Evolutionary conservation across 371 early-diverging fungal species (phyloP), one percentile per base, ranked within the genome.

Genomic region (Mortierella sp.): DNA sequence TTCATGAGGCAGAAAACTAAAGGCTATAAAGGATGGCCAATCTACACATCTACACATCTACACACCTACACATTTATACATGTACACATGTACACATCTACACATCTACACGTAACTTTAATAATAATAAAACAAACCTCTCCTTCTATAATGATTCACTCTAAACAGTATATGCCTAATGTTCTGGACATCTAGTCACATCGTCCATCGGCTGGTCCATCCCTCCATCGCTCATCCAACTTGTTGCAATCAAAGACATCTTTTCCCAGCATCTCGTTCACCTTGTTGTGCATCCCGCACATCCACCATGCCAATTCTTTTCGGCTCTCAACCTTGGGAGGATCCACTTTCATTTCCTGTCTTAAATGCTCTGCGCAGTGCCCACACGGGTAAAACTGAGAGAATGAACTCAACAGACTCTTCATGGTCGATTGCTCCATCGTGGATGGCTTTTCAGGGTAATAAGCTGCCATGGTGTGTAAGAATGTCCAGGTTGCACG

Each of bases 391-490:
- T 98, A 99, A 69, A 99, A 88, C 39, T 94, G 87, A 16, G 97
- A 88, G 74, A 99, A 93, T 5, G 94, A 88, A 20, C 84, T 72
- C 49, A 97, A 81, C 58, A 97, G 90, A 0, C 87, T 77, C 66
- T 85, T 70, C 92, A 96, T 94, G 64, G 89, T 88, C 26, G 86
- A 84, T 88, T 96, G 93, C 74, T 99, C 94, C 51, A 87, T 84
- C 2, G 83, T 72, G 0, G 94, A 91, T 0, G 99, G 98, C 18
- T 86, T 83, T 22, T 95, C 94, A 0, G 99, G 99, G 83, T 98
- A 99, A 85, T 97, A 97, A 0, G 99, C 97, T 14, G 98, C 98
- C 90, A 98, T 96, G 1, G 99, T 98, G 85, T 99, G 99, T 51
- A 99, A 86, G 72, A 99, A 95, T 4, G 98, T 97, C 99, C 99